Evolutionary conservation across 257 asterid species (phyloP), one percentile per base, ranked within the genome.

Genomic region (Rubia yunnanensis): DNA sequence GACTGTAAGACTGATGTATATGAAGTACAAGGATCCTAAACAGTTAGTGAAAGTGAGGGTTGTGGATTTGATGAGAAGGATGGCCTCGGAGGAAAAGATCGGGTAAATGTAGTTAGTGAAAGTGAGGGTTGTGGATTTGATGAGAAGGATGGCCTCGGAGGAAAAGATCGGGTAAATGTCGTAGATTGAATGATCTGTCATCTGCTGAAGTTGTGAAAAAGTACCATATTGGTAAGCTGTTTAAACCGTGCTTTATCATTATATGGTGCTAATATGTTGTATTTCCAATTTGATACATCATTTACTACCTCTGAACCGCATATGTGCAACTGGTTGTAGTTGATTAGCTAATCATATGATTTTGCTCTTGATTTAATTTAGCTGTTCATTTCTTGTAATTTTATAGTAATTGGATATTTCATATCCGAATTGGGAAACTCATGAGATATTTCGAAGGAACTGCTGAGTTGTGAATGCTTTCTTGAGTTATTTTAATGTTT

Each of bases 161-260:
- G 94, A 86, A 73, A 86, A 86, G 72, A 73, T 86, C 1, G 90
- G 94, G 49, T 90, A 86, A 64, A 86, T 86, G 94, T 69, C 72
- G 22, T 90, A 86, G 65, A 82, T 86, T 56, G 94, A 86, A 18
- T 77, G 83, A 20, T 10, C 64, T 5, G 85, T 81, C 88, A 18
- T 78, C 94, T 4, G 54, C 82, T 6, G 38, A 80, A 46, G 84
- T 82, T 65, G 75, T 86, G 82, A 79, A 60, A 58, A 82, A 84
- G 70, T 82, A 82, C 61, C 28, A 61, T 56, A 75, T 84, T 52
- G 91, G 89, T 78, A 74, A 81, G 87, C 32, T 4, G 5, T 30
- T 13, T 5, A n/a, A 34, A 32, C 34, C 13, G 3, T 20, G 35
- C 58, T 34, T 2, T 7, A 48, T 32, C 13, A 14, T 63, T n/a